Conservation (phyloP, 129 eudicot species). For the Smallanthus sonchifolius region DNA sequence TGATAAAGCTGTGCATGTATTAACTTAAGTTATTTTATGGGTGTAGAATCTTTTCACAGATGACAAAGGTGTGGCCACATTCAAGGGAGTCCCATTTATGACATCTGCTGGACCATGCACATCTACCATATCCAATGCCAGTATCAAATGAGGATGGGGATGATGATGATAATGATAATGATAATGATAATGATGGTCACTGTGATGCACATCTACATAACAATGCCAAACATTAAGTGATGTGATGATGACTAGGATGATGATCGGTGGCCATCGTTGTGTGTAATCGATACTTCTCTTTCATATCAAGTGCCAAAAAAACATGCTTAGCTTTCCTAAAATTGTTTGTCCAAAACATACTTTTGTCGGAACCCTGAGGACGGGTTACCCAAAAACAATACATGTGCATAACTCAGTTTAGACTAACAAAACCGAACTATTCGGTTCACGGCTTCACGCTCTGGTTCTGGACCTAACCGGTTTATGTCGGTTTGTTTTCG, state of each 20-base stretch:
- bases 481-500: not conserved
- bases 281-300: conserved; percentile 6
- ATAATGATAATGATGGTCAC: not conserved
- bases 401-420: not conserved
- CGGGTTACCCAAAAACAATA: not conserved
- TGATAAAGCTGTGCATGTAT: conserved; percentile 23
- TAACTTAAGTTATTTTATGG: conserved; percentile 15
- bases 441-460: no score
- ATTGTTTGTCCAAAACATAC: conserved; percentile 4
- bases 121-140: conserved; percentile 73
- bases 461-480: not conserved
- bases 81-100: conserved; percentile 85
- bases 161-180: no score
- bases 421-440: not conserved
- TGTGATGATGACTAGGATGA: not conserved
- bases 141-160: conserved; percentile 38
- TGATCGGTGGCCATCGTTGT: not conserved
- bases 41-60: conserved; percentile 83
- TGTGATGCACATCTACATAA: not conserved
- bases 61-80: conserved; percentile 87
- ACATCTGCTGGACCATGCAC: conserved; percentile 91
- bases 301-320: not conserved
- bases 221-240: not conserved
- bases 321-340: not conserved
- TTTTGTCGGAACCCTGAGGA: no score